Evolutionary conservation across 768 basidiomycete species (phyloP), one percentile per base, ranked within the genome.

Genomic region (Kwoniella sp.): DNA sequence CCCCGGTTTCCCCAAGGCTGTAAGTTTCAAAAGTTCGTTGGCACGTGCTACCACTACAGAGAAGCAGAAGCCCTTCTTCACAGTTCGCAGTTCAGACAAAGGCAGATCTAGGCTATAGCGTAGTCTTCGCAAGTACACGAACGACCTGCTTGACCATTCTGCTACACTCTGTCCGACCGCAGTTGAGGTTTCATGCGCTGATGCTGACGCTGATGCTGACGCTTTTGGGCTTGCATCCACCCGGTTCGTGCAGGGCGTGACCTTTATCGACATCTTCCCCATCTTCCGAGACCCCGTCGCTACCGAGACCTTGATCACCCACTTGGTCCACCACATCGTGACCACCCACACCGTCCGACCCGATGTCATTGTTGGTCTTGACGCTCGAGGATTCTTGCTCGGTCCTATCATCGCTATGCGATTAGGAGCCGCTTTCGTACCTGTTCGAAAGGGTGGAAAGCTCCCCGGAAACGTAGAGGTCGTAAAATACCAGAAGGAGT

Each of bases 201-300:
- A n/a, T n/a, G n/a, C n/a, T n/a, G n/a, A n/a, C n/a, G n/a, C n/a
- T n/a, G n/a, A n/a, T n/a, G n/a, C n/a, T n/a, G n/a, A n/a, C n/a
- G n/a, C n/a, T n/a, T n/a, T n/a, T n/a, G n/a, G n/a, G n/a, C n/a
- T n/a, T 33, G 33, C 13, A 33, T 13, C 13, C 33, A 33, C 33
- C n/a, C n/a, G n/a, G 13, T 33, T 33, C 33, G 12, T 26, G 17
- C 71, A 94, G 91, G 95, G 95, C 13, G 86, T 99, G 76, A 84
- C 84, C 52, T 99, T 99, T 81, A 83, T 94, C 60, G 96, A 99
- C 80, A 90, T 98, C 72, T 93, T 97, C 67, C 96, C 96, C 12
- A 84, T 98, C 77, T 85, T 99, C 19, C 86, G 89, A 17, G 83
- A 91, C 75, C 96, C 95, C 12, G 71, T 89, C 58, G 88, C 88